These are phyloP conservation scores for Fusarium compactum DNA, from an alignment of 2,329 filamentous ascomycete genomes.

Conservation along the genomic window DNA sequence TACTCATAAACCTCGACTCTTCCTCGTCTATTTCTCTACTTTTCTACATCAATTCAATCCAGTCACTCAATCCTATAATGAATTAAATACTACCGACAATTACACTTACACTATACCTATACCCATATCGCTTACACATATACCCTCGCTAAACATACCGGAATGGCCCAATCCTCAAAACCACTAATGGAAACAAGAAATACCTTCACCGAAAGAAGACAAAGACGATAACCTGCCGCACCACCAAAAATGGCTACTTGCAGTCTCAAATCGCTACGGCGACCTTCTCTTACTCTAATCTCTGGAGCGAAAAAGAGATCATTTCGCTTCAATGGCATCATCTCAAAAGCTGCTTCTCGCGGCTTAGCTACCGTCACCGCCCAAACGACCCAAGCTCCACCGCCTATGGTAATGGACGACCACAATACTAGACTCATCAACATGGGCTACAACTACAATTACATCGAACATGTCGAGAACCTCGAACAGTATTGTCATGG, in stretches of 20 bases:
- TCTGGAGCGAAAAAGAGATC: conserved; percentile 29
- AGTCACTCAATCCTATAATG: conserved; percentile 2
- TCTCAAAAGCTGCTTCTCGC: conserved; percentile 35
- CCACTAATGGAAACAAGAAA: conserved; percentile 20
- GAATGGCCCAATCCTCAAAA: conserved; percentile 21
- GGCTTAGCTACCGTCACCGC: conserved; percentile 31
- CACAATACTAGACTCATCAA: conserved; percentile 36
- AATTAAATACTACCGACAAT: not conserved
- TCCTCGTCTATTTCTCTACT: not conserved
- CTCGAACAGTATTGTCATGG: conserved; percentile 39
- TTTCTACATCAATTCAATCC: not conserved
- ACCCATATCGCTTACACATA: not conserved
- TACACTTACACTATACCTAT: not conserved
- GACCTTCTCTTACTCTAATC: conserved; percentile 30
- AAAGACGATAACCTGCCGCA: conserved; percentile 26
- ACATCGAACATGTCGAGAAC: conserved; percentile 42
- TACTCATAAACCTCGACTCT: conserved; percentile 15
- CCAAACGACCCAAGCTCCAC: conserved; percentile 27
- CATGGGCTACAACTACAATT: conserved; percentile 41
- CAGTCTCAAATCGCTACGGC: conserved; percentile 40
- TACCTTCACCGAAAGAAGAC: conserved; percentile 18
- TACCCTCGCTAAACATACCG: conserved; percentile 3
- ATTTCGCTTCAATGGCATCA: conserved; percentile 18
- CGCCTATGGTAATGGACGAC: conserved; percentile 31
- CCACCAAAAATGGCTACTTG: conserved; percentile 32